Conservation (phyloP, 371 early-diverging fungal genomes). For the Funneliformis caledonium region DNA sequence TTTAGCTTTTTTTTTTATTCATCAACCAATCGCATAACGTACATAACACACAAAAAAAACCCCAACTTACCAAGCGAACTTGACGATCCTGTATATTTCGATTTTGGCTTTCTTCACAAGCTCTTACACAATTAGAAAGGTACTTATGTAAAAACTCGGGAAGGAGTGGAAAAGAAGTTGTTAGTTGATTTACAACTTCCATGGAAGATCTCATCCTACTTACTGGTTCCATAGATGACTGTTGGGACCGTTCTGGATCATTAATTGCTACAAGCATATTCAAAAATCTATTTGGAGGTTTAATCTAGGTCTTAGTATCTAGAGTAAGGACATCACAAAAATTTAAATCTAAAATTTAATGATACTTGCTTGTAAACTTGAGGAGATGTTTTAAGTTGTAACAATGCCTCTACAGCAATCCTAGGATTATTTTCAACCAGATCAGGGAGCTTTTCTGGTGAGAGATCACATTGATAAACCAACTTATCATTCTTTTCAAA, state of each 20-base stretch:
- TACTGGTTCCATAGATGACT: conserved; percentile 14
- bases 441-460: conserved; percentile 32
- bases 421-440: conserved; percentile 34
- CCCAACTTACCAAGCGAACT: conserved; percentile 63
- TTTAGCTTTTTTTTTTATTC: neutral
- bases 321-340: neutral
- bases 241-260: conserved; percentile 1
- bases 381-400: conserved; percentile 28
- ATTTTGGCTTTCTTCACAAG: conserved; percentile 64
- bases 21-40: too few species aligned
- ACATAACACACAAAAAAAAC: neutral
- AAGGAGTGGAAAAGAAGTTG: conserved; percentile 49
- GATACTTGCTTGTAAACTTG: conserved; percentile 26
- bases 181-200: conserved; percentile 69
- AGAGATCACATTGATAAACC: conserved; percentile 21
- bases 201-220: conserved; percentile 48
- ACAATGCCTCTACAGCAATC: conserved; percentile 27
- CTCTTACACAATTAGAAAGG: conserved; percentile 67
- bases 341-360: neutral
- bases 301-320: neutral
- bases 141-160: conserved; percentile 66
- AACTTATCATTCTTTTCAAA: conserved; percentile 28
- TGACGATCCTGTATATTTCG: conserved; percentile 63
- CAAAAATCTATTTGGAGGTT: conserved; percentile 21
- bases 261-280: conserved; percentile 18